These are phyloP conservation scores for Suillus sp. DNA, from an alignment of 768 basidiomycete species.

Conservation along the genomic window DNA sequence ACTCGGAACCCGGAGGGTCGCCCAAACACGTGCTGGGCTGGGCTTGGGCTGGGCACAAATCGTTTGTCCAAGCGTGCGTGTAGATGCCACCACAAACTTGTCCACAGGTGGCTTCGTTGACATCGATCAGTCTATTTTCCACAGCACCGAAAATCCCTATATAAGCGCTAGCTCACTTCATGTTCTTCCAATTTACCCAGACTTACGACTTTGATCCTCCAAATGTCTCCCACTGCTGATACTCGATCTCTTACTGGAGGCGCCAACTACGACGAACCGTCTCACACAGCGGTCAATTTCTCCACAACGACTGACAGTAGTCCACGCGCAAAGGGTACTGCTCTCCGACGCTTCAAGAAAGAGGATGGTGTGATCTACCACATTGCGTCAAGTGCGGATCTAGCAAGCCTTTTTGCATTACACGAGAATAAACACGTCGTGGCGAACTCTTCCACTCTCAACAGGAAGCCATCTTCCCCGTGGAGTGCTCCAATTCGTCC, in stretches of 20 bases:
- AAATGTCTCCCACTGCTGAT: not conserved
- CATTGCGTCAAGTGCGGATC: not conserved
- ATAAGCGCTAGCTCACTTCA: not conserved
- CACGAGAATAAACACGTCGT: not conserved
- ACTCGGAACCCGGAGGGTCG: not conserved
- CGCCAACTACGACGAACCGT: not conserved
- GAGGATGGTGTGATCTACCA: not conserved
- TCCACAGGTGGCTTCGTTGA: not conserved
- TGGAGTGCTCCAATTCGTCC: not conserved
- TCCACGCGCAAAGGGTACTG: not conserved
- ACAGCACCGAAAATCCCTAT: not conserved
- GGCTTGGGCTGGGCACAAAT: not conserved
- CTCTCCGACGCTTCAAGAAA: constrained; percentile 1
- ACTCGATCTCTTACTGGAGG: not conserved
- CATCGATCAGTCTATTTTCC: not conserved
- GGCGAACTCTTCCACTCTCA: not conserved
- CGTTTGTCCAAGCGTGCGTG: not conserved
- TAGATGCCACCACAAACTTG: not conserved
- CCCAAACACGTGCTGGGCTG: not conserved
- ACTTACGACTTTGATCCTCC: not conserved
- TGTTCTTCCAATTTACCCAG: not conserved
- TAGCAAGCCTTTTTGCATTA: not conserved
- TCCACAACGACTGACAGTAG: not conserved
- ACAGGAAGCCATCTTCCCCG: not conserved
- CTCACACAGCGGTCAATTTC: not conserved